Base-by-base conservation (phyloP, 805 yeast species). In the Isabelozyma rhagii region DNA sequence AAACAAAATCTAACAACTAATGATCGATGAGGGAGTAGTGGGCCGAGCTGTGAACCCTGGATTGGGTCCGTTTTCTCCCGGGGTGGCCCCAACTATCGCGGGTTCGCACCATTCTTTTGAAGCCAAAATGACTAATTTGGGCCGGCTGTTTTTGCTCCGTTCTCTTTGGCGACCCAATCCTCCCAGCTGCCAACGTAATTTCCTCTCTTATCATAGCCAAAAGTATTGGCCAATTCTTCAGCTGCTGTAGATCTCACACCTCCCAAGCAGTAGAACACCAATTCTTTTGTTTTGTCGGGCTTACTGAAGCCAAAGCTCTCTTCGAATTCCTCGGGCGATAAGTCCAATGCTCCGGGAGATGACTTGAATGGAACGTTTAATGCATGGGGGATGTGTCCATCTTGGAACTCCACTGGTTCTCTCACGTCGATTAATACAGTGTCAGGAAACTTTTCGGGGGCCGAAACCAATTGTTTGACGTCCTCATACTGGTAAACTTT, bases 231-330 rank as follows among this genome's bases (percentile, higher is more conserved):
- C 62, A 93, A 77, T 63, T 89, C 96, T 64, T 90, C 97, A 41
- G 97, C 92, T 54, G 90, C 89, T 43, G 89, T 79, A 21, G 96
- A 86, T 74, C 99, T 84, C 44, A 91, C 87, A 49, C 99, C 99
- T 8, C 88, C 97, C 45, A 87, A 81, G 70, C 99, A 93, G 72
- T 92, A 92, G 70, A 93, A 92, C 41, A 93, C 80, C 63, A 93
- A 75, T 56, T 89, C 88, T 62, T 87, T 81, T 46, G 83, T 84
- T 44, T 73, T 67, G 6, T 71, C 58, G 3, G 99, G 99, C 72
- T 93, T 93, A 11, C 75, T 77, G 61, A 91, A 84, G 11, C 96
- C 93, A 71, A 92, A 90, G 44, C 81, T 75, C 38, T 87, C 88
- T 59, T 82, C 79, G 61, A 94, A 93, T 56, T 89, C 96, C 48